These are phyloP conservation scores for Coniella lustricola DNA, from an alignment of 2,329 filamentous ascomycete genomes.

Conservation along the genomic window DNA sequence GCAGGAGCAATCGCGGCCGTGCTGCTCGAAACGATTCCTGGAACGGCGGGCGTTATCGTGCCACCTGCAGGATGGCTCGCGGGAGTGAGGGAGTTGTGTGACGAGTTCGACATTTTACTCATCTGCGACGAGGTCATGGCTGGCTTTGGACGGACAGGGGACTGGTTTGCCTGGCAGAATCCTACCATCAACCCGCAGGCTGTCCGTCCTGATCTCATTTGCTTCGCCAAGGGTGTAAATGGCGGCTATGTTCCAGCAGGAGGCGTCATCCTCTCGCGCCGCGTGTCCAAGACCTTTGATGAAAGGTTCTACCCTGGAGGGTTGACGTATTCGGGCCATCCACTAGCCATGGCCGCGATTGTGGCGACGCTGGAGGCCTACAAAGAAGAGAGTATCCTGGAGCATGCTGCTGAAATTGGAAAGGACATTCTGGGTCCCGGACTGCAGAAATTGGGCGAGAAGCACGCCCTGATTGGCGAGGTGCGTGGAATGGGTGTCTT, in stretches of 20 bases:
- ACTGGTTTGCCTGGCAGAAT: conserved; percentile 16
- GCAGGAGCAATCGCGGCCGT: conserved; percentile 6
- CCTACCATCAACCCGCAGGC: conserved; percentile 9
- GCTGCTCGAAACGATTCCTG: conserved; percentile 11
- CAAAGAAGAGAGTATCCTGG: conserved; percentile 10
- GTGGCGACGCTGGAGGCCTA: conserved; percentile 13
- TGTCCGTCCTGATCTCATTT: conserved; percentile 10
- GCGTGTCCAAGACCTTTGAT: conserved; percentile 11
- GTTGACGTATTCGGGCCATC: conserved; percentile 14
- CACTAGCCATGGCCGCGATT: conserved; percentile 15
- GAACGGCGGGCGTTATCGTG: conserved; percentile 13
- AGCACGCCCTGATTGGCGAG: conserved; percentile 7
- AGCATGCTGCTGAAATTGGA: conserved; percentile 8
- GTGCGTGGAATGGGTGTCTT: conserved; percentile 13
- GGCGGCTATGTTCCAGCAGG: conserved; percentile 14
- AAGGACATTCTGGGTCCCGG: conserved; percentile 13
- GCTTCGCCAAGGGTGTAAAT: conserved; percentile 15
- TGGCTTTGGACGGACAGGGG: conserved; percentile 12
- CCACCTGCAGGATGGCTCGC: conserved; percentile 12
- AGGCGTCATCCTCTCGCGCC: conserved; percentile 12
- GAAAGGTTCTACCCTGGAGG: conserved; percentile 11
- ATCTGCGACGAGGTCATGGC: conserved; percentile 16
- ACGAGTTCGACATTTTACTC: conserved; percentile 13
- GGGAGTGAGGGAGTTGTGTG: conserved; percentile 11
- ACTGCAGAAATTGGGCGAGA: conserved; percentile 9